Evolutionary conservation across 2,329 filamentous ascomycete species (phyloP).

Genomic region (Scytalidium sp.): DNA sequence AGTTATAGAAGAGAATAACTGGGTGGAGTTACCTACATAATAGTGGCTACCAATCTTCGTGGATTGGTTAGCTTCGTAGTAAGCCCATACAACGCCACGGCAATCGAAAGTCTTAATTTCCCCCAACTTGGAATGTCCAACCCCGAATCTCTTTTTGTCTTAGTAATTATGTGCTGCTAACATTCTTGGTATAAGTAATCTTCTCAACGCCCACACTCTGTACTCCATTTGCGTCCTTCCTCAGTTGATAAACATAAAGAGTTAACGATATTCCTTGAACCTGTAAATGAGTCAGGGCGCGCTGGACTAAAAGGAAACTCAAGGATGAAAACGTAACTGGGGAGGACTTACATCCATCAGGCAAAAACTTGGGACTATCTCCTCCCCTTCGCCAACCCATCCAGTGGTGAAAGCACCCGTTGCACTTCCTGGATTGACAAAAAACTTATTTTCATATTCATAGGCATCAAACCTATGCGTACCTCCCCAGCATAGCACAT

Average conservation of each 20-base stretch:
- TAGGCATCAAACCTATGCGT: constrained; percentile 69
- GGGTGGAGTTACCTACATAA: too few species aligned
- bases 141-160: not conserved
- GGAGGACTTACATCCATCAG: constrained; percentile 84
- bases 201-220: constrained; percentile 84
- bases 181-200: constrained; percentile 79
- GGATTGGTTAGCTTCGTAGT: too few species aligned
- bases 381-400: constrained; percentile 59
- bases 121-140: not conserved
- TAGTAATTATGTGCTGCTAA: constrained; percentile 21
- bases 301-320: constrained; percentile 16
- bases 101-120: not conserved
- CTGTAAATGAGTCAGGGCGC: constrained; percentile 41
- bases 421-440: constrained; percentile 66
- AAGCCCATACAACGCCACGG: not conserved
- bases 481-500: constrained; percentile 67
- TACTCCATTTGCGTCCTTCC: constrained; percentile 71
- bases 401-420: constrained; percentile 61
- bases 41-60: too few species aligned
- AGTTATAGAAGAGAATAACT: not conserved
- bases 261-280: constrained; percentile 95
- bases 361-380: constrained; percentile 87
- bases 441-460: constrained; percentile 74
- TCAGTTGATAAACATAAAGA: constrained; percentile 87
- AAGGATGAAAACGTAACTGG: not conserved